Conservation (phyloP, 169 alveolate species). For the Toxoplasma gondii region DNA sequence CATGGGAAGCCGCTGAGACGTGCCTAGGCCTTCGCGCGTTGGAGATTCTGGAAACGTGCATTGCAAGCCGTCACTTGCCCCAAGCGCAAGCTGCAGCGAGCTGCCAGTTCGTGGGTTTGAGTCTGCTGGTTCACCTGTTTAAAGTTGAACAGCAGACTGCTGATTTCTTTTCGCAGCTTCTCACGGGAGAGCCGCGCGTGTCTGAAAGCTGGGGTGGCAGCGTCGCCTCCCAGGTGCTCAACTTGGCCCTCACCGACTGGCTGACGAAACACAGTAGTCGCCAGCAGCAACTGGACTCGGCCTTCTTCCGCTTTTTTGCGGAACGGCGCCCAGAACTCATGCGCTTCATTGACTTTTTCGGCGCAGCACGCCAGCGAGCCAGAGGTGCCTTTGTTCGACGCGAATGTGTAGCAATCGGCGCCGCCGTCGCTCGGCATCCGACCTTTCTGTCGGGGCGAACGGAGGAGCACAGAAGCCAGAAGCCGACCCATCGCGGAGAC, state of each 20-base stretch:
- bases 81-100: background rate
- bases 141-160: slow-evolving; percentile 10
- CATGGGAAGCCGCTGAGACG: background rate
- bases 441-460: background rate
- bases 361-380: background rate
- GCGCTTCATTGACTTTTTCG: background rate
- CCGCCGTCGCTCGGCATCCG: slow-evolving; percentile 28
- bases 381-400: background rate
- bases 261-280: slow-evolving; percentile 4
- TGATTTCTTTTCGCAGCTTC: background rate
- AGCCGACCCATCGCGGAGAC: background rate
- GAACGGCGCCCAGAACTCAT: slow-evolving; percentile 8
- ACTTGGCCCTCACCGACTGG: background rate
- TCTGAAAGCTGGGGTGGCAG: slow-evolving; percentile 10
- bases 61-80: background rate
- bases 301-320: slow-evolving; percentile 20
- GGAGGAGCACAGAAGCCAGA: background rate
- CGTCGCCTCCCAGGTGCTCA: slow-evolving; percentile 36
- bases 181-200: background rate
- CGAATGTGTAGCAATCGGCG: slow-evolving; percentile 6
- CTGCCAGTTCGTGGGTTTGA: background rate
- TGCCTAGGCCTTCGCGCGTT: slow-evolving; percentile 10
- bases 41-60: slow-evolving; percentile 5
- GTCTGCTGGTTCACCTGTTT: background rate
- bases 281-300: slow-evolving; percentile 31